Percentiles rank a stretch among this genome's conserved stretches.
Evolutionary conservation across 1,284 basidiomycete genomes (phyloP).

Genomic region (Laetiporus sulphureus): DNA sequence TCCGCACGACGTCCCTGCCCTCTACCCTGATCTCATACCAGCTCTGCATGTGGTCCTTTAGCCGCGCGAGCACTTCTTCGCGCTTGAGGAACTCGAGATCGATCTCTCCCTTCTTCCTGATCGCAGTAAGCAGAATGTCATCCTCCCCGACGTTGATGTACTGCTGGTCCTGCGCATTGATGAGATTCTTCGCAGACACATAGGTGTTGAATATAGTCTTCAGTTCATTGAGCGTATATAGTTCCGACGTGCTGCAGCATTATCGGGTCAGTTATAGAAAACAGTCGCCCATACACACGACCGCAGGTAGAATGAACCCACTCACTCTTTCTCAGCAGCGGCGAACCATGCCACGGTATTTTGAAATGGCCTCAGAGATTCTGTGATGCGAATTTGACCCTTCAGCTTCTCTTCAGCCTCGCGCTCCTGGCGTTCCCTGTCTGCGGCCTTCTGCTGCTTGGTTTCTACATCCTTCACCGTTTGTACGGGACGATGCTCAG

Average conservation of each 20-base stretch:
- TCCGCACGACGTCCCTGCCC: conserved; percentile 44
- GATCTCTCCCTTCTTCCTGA: conserved; percentile 40
- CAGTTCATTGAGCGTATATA: conserved; percentile 54
- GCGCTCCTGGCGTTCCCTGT: conserved; percentile 38
- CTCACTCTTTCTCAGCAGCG: conserved; percentile 49
- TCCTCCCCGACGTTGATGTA: conserved; percentile 64
- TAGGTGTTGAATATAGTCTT: conserved; percentile 56
- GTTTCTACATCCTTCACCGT: conserved; percentile 61
- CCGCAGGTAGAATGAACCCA: too few species aligned
- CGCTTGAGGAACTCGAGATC: conserved; percentile 55
- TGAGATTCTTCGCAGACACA: conserved; percentile 51
- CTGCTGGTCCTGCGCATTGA: conserved; percentile 59
- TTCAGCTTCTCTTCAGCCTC: conserved; percentile 39
- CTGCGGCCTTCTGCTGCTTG: conserved; percentile 47
- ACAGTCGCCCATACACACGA: conserved; percentile 5
- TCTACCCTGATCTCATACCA: conserved; percentile 60
- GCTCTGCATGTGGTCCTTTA: conserved; percentile 61
- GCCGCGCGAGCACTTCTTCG: conserved; percentile 55
- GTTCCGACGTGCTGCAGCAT: conserved; percentile 37
- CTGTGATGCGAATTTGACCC: conserved; percentile 48
- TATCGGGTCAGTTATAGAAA: neutral
- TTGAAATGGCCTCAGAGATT: conserved; percentile 72
- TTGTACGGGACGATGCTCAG: conserved; percentile 41
- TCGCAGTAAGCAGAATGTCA: conserved; percentile 38
- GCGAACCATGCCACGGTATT: conserved; percentile 54